Evolutionary conservation across 2,329 filamentous ascomycete genomes (phyloP), one percentile per base, ranked within the genome.

Genomic region (Phialemonium atrogriseum): DNA sequence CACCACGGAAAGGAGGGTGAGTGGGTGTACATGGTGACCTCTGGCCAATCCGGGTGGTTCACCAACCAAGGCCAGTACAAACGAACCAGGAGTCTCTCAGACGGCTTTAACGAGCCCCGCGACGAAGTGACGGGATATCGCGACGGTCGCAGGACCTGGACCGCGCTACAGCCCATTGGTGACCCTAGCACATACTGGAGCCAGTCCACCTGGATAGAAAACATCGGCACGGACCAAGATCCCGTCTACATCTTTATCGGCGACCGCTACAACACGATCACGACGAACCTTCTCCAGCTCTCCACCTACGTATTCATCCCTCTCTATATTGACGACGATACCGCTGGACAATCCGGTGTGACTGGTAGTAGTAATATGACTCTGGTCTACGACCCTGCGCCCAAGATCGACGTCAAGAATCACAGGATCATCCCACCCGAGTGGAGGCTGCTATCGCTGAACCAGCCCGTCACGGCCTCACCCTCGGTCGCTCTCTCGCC

Each of bases 11-110:
- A 18, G n/a, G 20, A n/a, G 12, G 33, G 33, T 19, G 21, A 35
- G 11, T 35, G 32, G 21, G 33, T 35, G 9, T 35, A 35, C 21
- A 13, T 35, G n/a, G 20, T 35, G 11, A 35, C 33, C 11, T 35
- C 33, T 8, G 21, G 14, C 10, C 33, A 35, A 7, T 21, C 15
- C 20, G 33, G 33, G 10, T 35, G 33, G 33, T 35, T 25, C 26
- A 5, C 33, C 15, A 32, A 35, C 17, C 29, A 32, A 20, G 29
- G 15, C 13, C 21, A 23, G 28, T 35, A 32, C 18, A 30, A 30
- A 13, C 33, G 33, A 12, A 31, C 33, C 15, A 17, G 14, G 12
- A 21, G 24, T 18, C 12, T 35, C 19, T 11, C 12, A 7, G 33
- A 26, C 11, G 33, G 33, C 10, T 35, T 35, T 22, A n/a, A n/a